phyloP scores from a whole-genome alignment of 2,329 filamentous ascomycete species.

The Myriosclerotinia scirpicola region DNA sequence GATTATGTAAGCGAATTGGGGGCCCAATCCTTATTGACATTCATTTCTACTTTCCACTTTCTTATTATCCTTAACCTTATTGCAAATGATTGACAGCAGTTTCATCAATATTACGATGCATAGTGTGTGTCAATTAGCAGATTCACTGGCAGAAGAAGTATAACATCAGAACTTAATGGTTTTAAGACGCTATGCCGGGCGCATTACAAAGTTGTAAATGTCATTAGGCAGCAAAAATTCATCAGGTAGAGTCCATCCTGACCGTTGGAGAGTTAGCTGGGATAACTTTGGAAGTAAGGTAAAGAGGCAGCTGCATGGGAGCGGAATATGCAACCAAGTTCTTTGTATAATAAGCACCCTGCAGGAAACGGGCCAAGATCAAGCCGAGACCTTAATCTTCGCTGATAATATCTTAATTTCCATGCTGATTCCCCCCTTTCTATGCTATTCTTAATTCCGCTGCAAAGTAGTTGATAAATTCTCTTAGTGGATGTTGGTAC shows the following conservation, averaged over 20 bases:
- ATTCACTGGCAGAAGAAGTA: neutral
- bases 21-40: neutral
- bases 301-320: neutral
- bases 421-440: neutral
- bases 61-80: neutral
- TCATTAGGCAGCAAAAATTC: neutral
- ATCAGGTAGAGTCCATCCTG: neutral
- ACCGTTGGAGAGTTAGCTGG: neutral
- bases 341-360: neutral
- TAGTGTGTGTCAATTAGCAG: neutral
- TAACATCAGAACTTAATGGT: neutral
- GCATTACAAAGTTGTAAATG: conserved; percentile 11
- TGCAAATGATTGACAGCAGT: neutral
- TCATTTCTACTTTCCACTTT: no score
- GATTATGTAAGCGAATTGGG: neutral
- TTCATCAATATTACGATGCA: neutral
- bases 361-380: neutral
- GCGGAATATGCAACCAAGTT: neutral
- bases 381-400: neutral
- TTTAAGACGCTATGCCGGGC: neutral
- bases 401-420: neutral
- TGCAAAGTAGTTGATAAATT: neutral
- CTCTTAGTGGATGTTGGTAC: neutral
- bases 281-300: neutral
- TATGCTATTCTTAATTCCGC: neutral